Evolutionary conservation across 495 filamentous ascomycete species (phyloP).

Genomic region (Penicillium flavigenum): DNA sequence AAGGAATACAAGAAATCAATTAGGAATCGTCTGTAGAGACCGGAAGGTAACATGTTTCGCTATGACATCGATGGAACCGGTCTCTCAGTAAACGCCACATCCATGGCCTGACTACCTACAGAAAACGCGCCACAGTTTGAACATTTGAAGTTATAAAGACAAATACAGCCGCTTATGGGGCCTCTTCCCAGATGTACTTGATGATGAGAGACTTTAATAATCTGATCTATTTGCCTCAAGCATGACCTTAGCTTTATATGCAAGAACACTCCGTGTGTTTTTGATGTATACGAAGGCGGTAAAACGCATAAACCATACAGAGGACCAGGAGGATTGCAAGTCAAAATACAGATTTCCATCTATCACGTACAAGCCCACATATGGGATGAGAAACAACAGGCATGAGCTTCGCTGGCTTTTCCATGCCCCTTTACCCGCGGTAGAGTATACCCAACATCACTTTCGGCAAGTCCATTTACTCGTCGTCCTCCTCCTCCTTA

Average conservation of each 20-base stretch:
- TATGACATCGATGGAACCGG: constrained; percentile 37
- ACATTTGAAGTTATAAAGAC: not conserved
- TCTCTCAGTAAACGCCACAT: constrained; percentile 30
- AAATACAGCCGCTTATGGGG: no score
- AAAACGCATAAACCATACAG: no score
- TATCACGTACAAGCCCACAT: constrained; percentile 42
- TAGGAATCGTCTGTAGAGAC: not conserved
- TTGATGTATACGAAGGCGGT: no score
- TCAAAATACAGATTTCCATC: constrained; percentile 35
- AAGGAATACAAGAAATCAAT: not conserved
- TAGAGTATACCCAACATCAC: constrained; percentile 16
- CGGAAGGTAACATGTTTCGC: constrained; percentile 17
- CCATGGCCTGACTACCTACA: constrained; percentile 15
- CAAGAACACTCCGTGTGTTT: no score
- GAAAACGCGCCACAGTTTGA: not conserved
- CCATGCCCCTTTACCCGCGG: constrained; percentile 20
- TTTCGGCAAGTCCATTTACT: constrained; percentile 29
- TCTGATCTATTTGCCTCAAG: no score
- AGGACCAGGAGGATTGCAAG: not conserved
- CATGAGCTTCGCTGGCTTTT: constrained; percentile 21
- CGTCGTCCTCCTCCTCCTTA: constrained; percentile 61
- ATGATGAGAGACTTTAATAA: no score
- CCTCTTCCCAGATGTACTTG: no score
- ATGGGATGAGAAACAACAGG: constrained; percentile 34
- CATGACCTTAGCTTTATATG: no score